Conservation (phyloP, 2,329 filamentous ascomycete genomes). For the Zasmidium angulare region DNA sequence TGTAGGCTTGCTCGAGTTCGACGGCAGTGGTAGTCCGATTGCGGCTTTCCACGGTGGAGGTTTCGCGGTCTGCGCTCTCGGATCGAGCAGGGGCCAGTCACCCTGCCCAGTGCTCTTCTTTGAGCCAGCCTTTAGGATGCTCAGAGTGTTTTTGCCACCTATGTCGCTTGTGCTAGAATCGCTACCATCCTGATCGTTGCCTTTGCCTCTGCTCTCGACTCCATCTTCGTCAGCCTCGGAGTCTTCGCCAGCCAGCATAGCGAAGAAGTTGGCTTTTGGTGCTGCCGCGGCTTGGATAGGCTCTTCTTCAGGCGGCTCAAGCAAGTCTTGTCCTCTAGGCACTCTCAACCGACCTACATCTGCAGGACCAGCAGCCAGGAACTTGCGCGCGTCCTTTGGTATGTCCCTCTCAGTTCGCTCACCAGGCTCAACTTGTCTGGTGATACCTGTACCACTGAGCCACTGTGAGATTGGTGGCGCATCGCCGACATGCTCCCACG, state of each 20-base stretch:
- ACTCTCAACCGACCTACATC: conserved; percentile 15
- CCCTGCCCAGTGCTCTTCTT: not conserved
- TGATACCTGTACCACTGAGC: conserved; percentile 26
- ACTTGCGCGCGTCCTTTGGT: conserved; percentile 19
- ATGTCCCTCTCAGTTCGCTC: conserved; percentile 19
- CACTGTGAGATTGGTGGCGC: conserved; percentile 23
- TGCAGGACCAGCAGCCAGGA: not conserved
- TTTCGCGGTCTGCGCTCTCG: not conserved
- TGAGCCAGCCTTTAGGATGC: not conserved
- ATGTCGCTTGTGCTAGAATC: too few species aligned
- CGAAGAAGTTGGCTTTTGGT: too few species aligned
- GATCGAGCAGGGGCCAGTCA: not conserved
- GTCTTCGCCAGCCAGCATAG: too few species aligned
- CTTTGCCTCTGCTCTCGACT: too few species aligned
- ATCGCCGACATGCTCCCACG: conserved; percentile 17
- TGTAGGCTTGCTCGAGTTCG: not conserved
- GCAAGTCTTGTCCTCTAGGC: conserved; percentile 13
- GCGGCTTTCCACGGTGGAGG: too few species aligned
- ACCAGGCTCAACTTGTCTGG: conserved; percentile 16
- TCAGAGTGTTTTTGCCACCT: not conserved
- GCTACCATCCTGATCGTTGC: too few species aligned
- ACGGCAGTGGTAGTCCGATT: too few species aligned
- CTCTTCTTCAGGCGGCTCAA: not conserved
- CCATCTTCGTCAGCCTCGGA: too few species aligned
- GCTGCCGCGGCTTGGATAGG: not conserved